Conservation (phyloP, 139 green algal species). For the Limnomonas spitsbergensis region DNA sequence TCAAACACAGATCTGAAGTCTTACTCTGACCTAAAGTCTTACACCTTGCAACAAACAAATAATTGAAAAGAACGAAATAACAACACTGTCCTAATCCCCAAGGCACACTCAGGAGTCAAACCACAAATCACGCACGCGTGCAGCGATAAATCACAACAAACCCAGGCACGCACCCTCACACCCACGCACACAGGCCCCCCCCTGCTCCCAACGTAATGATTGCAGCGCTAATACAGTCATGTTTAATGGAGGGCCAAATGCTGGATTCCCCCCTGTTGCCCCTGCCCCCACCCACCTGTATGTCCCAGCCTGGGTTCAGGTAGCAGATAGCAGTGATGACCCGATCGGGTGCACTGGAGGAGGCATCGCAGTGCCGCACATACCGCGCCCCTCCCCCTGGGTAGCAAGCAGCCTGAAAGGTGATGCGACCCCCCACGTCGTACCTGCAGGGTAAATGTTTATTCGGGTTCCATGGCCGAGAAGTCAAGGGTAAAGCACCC, state of each 20-base stretch:
- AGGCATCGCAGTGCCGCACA: slow-evolving; percentile 62
- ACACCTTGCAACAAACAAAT: too few species aligned
- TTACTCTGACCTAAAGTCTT: too few species aligned
- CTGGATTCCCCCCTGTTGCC: neutral
- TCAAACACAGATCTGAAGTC: too few species aligned
- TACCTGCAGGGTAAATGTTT: slow-evolving; percentile 25
- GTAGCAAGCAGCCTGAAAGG: slow-evolving; percentile 70
- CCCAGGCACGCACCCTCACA: neutral
- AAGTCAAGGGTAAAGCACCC: neutral
- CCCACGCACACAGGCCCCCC: neutral
- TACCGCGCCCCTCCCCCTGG: slow-evolving; percentile 64
- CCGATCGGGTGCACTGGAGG: slow-evolving; percentile 35
- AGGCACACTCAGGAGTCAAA: too few species aligned
- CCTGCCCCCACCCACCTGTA: neutral
- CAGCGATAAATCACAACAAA: neutral
- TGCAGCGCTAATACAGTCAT: neutral
- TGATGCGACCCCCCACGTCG: slow-evolving; percentile 50
- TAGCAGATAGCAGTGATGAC: slow-evolving; percentile 68
- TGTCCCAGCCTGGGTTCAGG: slow-evolving; percentile 58
- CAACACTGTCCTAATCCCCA: too few species aligned
- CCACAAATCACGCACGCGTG: neutral
- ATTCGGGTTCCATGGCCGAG: neutral
- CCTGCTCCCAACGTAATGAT: neutral
- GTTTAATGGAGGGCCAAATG: neutral
- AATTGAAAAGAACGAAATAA: too few species aligned